Conservation (phyloP, 2,329 filamentous ascomycete genomes). For the Penicillium sp. region DNA sequence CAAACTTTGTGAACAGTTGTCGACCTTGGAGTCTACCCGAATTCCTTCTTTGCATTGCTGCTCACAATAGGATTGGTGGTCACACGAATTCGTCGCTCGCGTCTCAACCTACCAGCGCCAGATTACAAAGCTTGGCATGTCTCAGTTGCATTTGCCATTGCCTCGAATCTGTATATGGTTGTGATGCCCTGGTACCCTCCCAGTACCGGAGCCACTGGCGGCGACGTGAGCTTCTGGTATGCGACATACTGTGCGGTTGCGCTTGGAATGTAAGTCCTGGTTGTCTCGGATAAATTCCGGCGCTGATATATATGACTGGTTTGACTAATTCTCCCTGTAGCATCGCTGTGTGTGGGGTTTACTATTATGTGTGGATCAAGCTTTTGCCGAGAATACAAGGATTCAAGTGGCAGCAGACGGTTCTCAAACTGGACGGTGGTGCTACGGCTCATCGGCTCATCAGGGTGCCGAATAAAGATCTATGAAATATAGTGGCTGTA, state of each 20-base stretch:
- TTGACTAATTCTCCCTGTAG: not conserved
- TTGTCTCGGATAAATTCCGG: too few relatives aligned
- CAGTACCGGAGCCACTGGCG: slow-evolving; percentile 56
- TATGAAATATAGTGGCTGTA: not conserved
- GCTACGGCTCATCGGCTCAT: slow-evolving; percentile 53
- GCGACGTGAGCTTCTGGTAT: slow-evolving; percentile 72
- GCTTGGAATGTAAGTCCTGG: slow-evolving; percentile 59
- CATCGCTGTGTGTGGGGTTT: slow-evolving; percentile 53
- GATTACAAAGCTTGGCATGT: slow-evolving; percentile 62
- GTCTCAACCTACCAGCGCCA: slow-evolving; percentile 47
- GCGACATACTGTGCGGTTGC: slow-evolving; percentile 66
- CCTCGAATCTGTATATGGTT: slow-evolving; percentile 61
- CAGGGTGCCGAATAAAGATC: slow-evolving; percentile 48
- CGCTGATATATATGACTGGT: not conserved
- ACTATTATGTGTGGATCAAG: slow-evolving; percentile 61
- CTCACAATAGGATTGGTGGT: slow-evolving; percentile 6
- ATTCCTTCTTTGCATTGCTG: not conserved
- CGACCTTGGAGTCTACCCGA: slow-evolving; percentile 4
- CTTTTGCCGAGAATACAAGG: slow-evolving; percentile 53
- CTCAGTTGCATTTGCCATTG: slow-evolving; percentile 59
- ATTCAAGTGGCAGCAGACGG: slow-evolving; percentile 57
- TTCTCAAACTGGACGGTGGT: slow-evolving; percentile 52
- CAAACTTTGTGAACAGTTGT: not conserved
- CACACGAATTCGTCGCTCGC: slow-evolving; percentile 37
- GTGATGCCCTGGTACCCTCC: slow-evolving; percentile 73